Evolutionary conservation across 352 stramenopile species (phyloP).

Genomic region (Phytophthora kernoviae): DNA sequence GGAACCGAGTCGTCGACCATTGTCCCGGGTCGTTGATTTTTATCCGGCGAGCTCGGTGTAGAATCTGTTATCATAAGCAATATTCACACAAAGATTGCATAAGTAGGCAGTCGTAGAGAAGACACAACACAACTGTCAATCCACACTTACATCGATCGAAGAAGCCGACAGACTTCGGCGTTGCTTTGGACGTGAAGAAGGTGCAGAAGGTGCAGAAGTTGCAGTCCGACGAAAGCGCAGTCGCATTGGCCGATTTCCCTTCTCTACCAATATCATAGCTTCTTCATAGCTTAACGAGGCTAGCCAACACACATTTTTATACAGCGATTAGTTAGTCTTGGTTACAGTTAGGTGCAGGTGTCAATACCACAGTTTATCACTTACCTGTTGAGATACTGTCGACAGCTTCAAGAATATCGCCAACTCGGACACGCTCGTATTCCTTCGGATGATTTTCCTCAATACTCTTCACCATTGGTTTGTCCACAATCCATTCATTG

Average conservation of each 20-base stretch:
- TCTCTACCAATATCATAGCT: slow-evolving; percentile 56
- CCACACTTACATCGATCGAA: slow-evolving; percentile 42
- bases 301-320: slow-evolving; percentile 25
- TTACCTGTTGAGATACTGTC: slow-evolving; percentile 74
- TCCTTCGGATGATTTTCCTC: slow-evolving; percentile 31
- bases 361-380: neutral
- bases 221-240: slow-evolving; percentile 60
- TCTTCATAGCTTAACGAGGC: slow-evolving; percentile 67
- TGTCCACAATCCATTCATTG: slow-evolving; percentile 55
- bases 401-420: slow-evolving; percentile 74
- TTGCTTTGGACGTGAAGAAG: slow-evolving; percentile 15
- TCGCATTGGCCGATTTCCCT: slow-evolving; percentile 59
- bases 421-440: slow-evolving; percentile 51
- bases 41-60: slow-evolving; percentile 63
- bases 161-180: slow-evolving; percentile 25
- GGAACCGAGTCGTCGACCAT: slow-evolving; percentile 65
- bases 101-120: neutral
- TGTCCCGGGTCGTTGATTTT: slow-evolving; percentile 71
- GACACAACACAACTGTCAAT: slow-evolving; percentile 20
- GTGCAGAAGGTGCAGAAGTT: slow-evolving; percentile 6
- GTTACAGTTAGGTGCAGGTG: no score
- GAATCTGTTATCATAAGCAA: slow-evolving; percentile 47
- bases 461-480: slow-evolving; percentile 51
- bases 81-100: neutral
- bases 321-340: neutral